Base-by-base conservation (phyloP, 1,139 yeast species). In the Eremothecium gossypii region DNA sequence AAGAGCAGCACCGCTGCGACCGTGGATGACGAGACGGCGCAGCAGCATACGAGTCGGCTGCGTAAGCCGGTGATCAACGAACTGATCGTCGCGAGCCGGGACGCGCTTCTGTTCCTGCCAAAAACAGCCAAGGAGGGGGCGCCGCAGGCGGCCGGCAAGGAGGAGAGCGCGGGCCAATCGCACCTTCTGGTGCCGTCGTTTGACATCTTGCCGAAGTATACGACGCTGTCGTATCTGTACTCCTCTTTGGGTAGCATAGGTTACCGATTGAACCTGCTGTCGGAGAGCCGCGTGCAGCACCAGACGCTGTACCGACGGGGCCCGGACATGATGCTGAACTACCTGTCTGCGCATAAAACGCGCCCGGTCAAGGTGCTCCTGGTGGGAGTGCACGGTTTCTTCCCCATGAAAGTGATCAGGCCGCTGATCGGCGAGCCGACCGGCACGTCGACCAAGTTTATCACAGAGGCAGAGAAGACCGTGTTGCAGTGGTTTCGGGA, bases 301-400 rank as follows among this genome's bases (percentile, higher is more conserved):
- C 48, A 43, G 40, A 48, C 52, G 20, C 38, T 60, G 7, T 48
- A 51, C 33, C 48, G 53, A 36, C 47, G 50, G 23, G 47, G 48
- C 33, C 53, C 63, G 2, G 40, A 42, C 4, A 45, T 44, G 6
- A 52, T 48, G 23, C 41, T 58, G 7, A 38, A 43, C 13, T 40
- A 43, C 10, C 29, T 59, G 29, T 49, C 58, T 2, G 42, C 50
- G 8, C 48, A 49, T 5, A 50, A 46, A 2, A 45, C 43, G 20
- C 46, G 47, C 35, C 61, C 62, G 6, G 47, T 58, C 7, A 58
- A 49, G 43, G 55, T 59, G 2, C 42, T 91, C 34, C 83, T 91
- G 28, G 77, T 91, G 48, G 97, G 98, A 0, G 89, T 91, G 1
- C 97, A 91, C 65, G 97, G 97, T 1, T 91, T 89, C 55, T 86